phyloP scores from a whole-genome alignment of 2,329 filamentous ascomycete species.

The Fusarium succisae region DNA sequence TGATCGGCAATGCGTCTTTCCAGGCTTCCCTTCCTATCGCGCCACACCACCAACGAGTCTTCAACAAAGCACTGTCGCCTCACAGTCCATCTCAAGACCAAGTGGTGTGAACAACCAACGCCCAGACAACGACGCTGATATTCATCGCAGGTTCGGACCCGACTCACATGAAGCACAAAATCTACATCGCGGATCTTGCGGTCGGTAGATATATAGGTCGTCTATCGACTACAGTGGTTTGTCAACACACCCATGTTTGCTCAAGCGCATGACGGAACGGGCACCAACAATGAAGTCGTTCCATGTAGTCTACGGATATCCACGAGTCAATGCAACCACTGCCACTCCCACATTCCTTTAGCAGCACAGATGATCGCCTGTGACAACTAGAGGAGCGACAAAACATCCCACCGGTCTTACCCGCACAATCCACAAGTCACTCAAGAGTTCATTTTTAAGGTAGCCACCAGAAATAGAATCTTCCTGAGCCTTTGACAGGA shows the following conservation, averaged over 20 bases:
- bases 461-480: slow-evolving; percentile 31
- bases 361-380: slow-evolving; percentile 10
- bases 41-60: neutral
- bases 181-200: neutral
- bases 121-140: neutral
- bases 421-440: slow-evolving; percentile 1
- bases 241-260: neutral
- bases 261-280: neutral
- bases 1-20: slow-evolving; percentile 31
- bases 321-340: neutral
- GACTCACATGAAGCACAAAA: neutral
- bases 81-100: slow-evolving; percentile 7
- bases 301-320: neutral
- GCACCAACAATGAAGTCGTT: neutral
- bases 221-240: neutral
- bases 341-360: neutral
- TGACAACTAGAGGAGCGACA: slow-evolving; percentile 8
- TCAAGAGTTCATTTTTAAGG: slow-evolving; percentile 1
- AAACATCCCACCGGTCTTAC: slow-evolving; percentile 4
- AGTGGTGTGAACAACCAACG: neutral
- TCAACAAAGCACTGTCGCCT: slow-evolving; percentile 16
- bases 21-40: slow-evolving; percentile 17
- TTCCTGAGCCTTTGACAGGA: slow-evolving; percentile 13
- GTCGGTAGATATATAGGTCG: neutral
- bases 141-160: neutral